Evolutionary conservation across 208 protist genomes (phyloP), one percentile per base, ranked within the genome.

Genomic region (Kentomonas sorsogonicus): DNA sequence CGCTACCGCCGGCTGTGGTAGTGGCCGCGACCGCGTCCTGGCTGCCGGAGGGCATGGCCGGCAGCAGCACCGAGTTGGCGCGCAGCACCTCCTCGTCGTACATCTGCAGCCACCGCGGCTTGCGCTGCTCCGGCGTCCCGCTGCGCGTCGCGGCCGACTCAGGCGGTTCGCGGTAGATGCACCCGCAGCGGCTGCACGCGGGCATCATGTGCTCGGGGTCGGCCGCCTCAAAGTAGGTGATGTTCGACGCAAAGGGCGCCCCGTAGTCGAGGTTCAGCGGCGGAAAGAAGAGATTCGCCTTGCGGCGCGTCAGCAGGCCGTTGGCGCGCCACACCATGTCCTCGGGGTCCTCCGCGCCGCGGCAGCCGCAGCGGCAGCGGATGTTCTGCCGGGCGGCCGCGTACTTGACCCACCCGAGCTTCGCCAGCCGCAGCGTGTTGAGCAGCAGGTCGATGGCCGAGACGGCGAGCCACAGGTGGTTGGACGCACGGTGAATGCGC

Each of bases 211-310:
- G 62, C 9, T 52, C 62, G 26, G 86, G 86, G 43, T 86, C 74
- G 15, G 86, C 86, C 13, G 86, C 83, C 53, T 94, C 86, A 69
- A 94, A 69, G 65, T 83, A 94, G 2, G 63, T 60, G 13, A 80
- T 61, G 11, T 53, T 72, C n/a, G 86, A 91, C 25, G 76, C 70
- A 26, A 78, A 66, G 18, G 83, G 83, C 4, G 81, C 79, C 16
- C 86, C 86, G 73, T 85, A 94, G 74, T 94, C 86, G 22, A 94
- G 60, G 58, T 91, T 75, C 23, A 94, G 69, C 36, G 60, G 45
- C 7, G 86, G 80, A 45, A 94, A 94, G 30, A 79, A 61, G 20
- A 94, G 56, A 50, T 91, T 67, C 7, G 56, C 70, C 52, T 89
- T 84, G 34, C 72, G 78, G 10, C 79, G 71, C 6, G 73, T 73